These are phyloP conservation scores for Rhipidocladum racemiflorum DNA, from an alignment of 176 grass and related monocot genomes.

Conservation along the genomic window DNA sequence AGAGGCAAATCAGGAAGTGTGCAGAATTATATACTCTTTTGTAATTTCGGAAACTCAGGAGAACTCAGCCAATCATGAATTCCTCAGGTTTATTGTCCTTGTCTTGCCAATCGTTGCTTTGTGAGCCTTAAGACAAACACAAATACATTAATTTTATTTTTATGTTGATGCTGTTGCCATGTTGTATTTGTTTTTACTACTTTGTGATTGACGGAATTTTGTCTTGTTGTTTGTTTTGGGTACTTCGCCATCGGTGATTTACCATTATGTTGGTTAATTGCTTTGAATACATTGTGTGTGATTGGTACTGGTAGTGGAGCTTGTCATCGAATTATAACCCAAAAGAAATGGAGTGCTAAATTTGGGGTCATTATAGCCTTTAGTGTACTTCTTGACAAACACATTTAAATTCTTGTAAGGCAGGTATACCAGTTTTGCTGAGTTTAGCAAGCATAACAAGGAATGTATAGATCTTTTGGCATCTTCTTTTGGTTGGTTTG, in stretches of 20 bases:
- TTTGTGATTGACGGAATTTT: slow-evolving; percentile 11
- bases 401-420: not conserved
- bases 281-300: not conserved
- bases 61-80: slow-evolving; percentile 23
- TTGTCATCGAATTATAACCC: not conserved
- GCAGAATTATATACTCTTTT: not conserved
- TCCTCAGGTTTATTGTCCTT: slow-evolving; percentile 13
- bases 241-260: not conserved
- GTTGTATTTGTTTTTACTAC: not conserved
- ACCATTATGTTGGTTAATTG: not conserved
- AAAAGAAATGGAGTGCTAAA: not conserved
- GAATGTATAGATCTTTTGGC: not conserved
- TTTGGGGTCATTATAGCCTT: not conserved
- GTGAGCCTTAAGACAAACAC: not conserved
- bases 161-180: not conserved
- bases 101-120: slow-evolving; percentile 22
- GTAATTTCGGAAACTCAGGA: slow-evolving; percentile 10
- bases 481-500: not conserved
- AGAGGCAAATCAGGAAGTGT: not conserved
- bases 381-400: not conserved
- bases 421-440: not conserved
- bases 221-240: not conserved
- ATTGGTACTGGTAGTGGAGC: not conserved
- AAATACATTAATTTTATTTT: not conserved
- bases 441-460: not conserved